Evolutionary conservation across 225 moss, liverwort and hornwort species (phyloP).

Genomic region (Pseudoscleropodium purum): DNA sequence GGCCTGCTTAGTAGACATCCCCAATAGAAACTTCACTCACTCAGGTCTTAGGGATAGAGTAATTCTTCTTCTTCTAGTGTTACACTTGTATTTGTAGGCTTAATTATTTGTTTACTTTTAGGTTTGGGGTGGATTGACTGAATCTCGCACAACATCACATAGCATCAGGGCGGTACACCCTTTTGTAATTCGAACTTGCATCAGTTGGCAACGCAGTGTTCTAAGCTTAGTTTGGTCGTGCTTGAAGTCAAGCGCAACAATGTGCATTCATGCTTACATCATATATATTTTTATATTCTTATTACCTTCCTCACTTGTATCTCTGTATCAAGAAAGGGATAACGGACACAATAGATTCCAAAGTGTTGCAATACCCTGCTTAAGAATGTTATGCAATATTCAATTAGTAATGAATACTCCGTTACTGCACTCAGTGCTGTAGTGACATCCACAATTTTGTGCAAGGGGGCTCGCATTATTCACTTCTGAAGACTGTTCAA

Average conservation of each 20-base stretch:
- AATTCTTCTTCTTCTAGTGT: not conserved
- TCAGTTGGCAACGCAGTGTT: not conserved
- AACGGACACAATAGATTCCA: not conserved
- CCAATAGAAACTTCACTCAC: not conserved
- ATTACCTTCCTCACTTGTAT: not conserved
- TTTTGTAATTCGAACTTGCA: not conserved
- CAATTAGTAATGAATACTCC: not conserved
- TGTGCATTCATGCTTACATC: not conserved
- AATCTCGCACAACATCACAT: not conserved
- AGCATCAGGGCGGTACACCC: not conserved
- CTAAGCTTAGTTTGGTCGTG: not conserved
- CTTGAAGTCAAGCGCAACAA: not conserved
- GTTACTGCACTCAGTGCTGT: not conserved
- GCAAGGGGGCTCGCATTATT: not conserved
- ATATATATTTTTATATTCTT: not conserved
- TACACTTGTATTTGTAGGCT: not conserved
- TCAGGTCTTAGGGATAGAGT: not conserved
- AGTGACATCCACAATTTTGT: not conserved
- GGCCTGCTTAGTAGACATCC: not conserved
- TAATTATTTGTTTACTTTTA: not conserved
- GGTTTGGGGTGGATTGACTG: not conserved
- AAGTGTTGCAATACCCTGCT: too few relatives aligned
- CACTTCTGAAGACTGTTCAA: not conserved
- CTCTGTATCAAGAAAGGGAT: not conserved
- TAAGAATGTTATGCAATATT: not conserved